Percentiles rank a stretch among this genome's conserved stretches.
Evolutionary conservation across 83 land plant species (phyloP).

Genomic region (Picea abies): DNA sequence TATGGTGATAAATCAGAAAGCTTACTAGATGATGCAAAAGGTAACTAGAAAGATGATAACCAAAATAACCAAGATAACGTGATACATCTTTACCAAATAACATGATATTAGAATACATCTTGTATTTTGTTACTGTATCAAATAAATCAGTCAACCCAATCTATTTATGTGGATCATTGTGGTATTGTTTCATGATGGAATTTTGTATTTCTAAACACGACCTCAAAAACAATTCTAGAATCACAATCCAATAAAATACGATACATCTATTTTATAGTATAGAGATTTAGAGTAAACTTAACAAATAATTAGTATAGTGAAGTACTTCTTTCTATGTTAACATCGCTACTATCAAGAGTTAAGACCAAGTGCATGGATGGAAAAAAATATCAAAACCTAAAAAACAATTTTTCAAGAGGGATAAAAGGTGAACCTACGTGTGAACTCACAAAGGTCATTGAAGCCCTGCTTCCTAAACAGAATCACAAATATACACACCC

Average conservation of each 20-base stretch:
- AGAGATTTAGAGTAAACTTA: neutral
- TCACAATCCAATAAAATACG: no score
- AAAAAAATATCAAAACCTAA: neutral
- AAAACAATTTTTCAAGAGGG: neutral
- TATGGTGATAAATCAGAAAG: no score
- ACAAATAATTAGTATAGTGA: no score
- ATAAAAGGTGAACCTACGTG: neutral
- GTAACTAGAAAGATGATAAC: no score
- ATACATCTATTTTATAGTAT: neutral
- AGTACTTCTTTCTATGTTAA: neutral
- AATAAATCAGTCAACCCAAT: slow-evolving; percentile 63
- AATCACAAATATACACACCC: neutral
- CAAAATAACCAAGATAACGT: no score
- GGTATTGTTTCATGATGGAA: slow-evolving; percentile 73
- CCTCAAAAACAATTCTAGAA: no score
- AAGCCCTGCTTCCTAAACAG: neutral
- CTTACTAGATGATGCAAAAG: no score
- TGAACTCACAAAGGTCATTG: neutral
- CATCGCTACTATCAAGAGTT: neutral
- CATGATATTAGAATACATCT: no score
- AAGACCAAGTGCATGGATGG: neutral
- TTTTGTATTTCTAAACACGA: slow-evolving; percentile 77
- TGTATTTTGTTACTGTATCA: slow-evolving; percentile 50
- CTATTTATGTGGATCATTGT: slow-evolving; percentile 56
- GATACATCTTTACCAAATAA: no score